phyloP scores from a whole-genome alignment of 768 basidiomycete genomes.

The Hysterangium stoloniferum region DNA sequence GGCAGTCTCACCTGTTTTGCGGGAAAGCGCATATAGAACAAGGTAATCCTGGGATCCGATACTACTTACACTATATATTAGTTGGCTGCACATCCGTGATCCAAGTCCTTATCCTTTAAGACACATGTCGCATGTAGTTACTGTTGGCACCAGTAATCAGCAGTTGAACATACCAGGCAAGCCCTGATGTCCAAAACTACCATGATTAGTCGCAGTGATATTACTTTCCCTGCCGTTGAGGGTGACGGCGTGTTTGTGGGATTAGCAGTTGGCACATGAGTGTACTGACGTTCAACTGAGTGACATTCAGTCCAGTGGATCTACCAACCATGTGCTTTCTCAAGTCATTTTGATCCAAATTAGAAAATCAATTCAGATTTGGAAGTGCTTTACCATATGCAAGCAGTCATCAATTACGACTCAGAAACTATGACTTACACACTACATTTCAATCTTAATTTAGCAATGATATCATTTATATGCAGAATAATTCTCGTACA shows the following conservation, averaged over 20 bases:
- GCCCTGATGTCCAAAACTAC: conserved; percentile 32
- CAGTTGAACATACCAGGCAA: conserved; percentile 38
- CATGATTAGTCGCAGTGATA: conserved; percentile 41
- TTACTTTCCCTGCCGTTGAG: conserved; percentile 43
- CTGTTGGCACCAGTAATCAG: conserved; percentile 28
- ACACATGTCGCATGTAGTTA: neutral
- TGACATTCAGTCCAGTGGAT: conserved; percentile 37
- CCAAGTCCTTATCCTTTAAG: conserved; percentile 43
- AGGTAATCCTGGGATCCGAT: conserved; percentile 36
- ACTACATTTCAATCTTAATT: too few species aligned
- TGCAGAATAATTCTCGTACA: too few species aligned
- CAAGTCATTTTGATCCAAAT: too few species aligned
- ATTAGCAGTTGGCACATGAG: conserved; percentile 32
- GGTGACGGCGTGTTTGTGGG: conserved; percentile 33
- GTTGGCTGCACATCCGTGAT: conserved; percentile 33
- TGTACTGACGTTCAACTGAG: conserved; percentile 36
- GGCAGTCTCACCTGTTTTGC: conserved; percentile 38
- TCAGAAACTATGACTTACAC: too few species aligned
- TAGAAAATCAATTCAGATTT: too few species aligned
- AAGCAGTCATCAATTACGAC: too few species aligned
- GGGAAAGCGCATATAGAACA: conserved; percentile 33
- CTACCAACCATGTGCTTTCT: too few species aligned
- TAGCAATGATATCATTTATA: too few species aligned
- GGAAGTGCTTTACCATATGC: too few species aligned
- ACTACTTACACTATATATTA: conserved; percentile 18